Percentiles rank a stretch among this genome's conserved stretches.
phyloP scores from a whole-genome alignment of 257 asterid genomes.

The Parsonsia alboflavescens region DNA sequence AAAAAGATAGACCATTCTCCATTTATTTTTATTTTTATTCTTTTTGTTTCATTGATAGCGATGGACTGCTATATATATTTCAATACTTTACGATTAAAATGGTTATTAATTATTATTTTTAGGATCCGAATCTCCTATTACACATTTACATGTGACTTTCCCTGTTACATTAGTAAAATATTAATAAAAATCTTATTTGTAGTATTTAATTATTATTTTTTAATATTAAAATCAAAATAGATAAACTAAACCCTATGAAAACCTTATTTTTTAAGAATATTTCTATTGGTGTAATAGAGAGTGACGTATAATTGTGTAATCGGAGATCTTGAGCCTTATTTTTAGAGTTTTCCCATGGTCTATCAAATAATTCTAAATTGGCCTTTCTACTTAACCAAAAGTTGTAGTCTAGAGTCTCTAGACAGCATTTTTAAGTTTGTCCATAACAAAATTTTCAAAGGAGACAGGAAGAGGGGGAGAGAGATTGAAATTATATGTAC shows the following conservation, averaged over 20 bases:
- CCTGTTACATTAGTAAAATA: no score
- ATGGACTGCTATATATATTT: neutral
- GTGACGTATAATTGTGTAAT: no score
- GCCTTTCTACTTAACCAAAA: conserved; percentile 19
- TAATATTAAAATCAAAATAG: no score
- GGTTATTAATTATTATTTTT: neutral
- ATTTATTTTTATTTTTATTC: neutral
- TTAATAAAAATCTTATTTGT: no score
- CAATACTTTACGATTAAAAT: neutral
- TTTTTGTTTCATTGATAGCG: neutral
- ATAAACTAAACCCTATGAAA: no score
- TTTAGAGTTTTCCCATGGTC: neutral
- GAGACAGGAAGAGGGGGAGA: neutral
- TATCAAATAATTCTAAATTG: conserved; percentile 4
- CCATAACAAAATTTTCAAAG: neutral
- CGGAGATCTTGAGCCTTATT: no score
- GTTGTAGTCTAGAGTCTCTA: neutral
- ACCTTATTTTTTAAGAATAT: no score
- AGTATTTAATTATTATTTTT: no score
- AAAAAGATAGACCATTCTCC: neutral
- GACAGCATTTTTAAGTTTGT: neutral
- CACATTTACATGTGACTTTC: no score
- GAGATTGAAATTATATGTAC: neutral
- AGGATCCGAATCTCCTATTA: no score
- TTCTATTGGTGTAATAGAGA: no score